Conservation (phyloP, 768 basidiomycete species). For the Fomitopsis pulvina region DNA sequence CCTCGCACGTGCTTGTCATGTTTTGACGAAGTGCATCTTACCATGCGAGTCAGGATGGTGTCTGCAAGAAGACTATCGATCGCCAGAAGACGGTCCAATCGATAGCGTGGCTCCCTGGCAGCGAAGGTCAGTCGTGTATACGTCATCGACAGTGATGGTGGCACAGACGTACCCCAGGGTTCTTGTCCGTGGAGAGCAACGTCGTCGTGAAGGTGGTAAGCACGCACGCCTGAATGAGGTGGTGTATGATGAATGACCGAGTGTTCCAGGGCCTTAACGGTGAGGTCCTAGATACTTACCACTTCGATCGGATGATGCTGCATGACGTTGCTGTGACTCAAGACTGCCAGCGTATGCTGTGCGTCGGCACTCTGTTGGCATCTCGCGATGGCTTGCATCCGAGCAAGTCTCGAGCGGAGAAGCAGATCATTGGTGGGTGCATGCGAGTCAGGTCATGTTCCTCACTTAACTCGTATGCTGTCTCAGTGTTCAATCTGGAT, state of each 20-base stretch:
- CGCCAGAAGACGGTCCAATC: constrained; percentile 50
- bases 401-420: constrained; percentile 64
- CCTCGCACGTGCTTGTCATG: too few relatives aligned
- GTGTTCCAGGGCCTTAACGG: background rate
- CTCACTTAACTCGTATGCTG: background rate
- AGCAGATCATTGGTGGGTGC: constrained; percentile 61
- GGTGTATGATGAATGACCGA: background rate
- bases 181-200: constrained; percentile 65
- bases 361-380: constrained; percentile 59
- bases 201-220: constrained; percentile 54
- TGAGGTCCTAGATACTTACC: constrained; percentile 49
- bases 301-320: constrained; percentile 55
- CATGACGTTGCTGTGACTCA: constrained; percentile 69
- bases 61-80: constrained; percentile 60
- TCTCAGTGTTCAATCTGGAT: constrained; percentile 58
- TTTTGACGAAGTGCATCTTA: background rate
- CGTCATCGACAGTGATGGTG: background rate
- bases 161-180: constrained; percentile 32
- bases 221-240: background rate
- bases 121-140: constrained; percentile 36
- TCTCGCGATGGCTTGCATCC: constrained; percentile 60
- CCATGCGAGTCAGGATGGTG: constrained; percentile 44
- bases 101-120: constrained; percentile 61
- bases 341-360: constrained; percentile 56
- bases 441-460: background rate